These are phyloP conservation scores for Puccinia polysora DNA, from an alignment of 1,284 basidiomycete genomes.

Conservation along the genomic window DNA sequence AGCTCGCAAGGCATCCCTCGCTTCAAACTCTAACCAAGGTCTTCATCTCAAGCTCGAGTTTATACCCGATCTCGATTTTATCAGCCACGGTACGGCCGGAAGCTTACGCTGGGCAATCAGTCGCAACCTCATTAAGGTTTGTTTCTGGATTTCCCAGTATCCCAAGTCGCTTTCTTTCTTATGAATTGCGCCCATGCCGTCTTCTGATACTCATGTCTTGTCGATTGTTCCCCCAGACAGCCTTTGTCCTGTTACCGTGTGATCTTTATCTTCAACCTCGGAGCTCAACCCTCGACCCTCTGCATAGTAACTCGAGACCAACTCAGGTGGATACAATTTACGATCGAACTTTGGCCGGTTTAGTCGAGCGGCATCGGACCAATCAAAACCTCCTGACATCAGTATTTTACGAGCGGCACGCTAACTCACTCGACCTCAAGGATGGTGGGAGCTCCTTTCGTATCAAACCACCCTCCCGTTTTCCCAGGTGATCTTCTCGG, in stretches of 20 bases:
- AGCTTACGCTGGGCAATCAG: conserved; percentile 29
- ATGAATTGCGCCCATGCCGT: background rate
- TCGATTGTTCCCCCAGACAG: conserved; percentile 15
- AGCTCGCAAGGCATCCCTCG: background rate
- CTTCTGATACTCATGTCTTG: background rate
- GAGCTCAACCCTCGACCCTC: background rate
- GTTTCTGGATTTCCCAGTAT: background rate
- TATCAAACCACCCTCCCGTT: background rate
- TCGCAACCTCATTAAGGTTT: conserved; percentile 8
- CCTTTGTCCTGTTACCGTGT: conserved; percentile 37
- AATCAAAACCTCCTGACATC: conserved; percentile 29
- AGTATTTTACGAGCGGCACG: conserved; percentile 23
- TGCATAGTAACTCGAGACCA: background rate
- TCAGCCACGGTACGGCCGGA: conserved; percentile 17
- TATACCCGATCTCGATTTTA: conserved; percentile 19
- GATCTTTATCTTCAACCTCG: conserved; percentile 33
- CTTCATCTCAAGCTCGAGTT: conserved; percentile 20
- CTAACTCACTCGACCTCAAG: conserved; percentile 3
- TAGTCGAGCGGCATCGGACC: conserved; percentile 32
- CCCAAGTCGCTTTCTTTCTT: background rate
- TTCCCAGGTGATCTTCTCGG: background rate
- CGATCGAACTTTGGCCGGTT: background rate
- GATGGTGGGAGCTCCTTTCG: conserved; percentile 11
- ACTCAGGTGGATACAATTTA: background rate
- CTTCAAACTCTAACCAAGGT: conserved; percentile 7